Evolutionary conservation across 176 grass and related monocot genomes (phyloP), one percentile per base, ranked within the genome.

Genomic region (Oryza glumipatula): DNA sequence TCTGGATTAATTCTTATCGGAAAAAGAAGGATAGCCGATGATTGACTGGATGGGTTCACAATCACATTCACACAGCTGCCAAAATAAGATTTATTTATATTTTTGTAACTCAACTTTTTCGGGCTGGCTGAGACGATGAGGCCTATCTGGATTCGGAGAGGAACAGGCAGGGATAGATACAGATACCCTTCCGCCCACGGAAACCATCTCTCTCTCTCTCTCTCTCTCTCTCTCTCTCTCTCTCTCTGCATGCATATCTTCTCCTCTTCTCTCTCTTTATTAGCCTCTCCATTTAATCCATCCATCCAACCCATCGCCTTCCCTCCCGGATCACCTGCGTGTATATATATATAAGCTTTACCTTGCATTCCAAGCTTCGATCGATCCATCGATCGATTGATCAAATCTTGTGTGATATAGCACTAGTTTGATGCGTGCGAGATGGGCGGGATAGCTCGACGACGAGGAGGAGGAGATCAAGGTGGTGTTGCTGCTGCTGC

Each of bases 151-250:
- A 84, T 4, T 1, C 2, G 8, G 63, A 45, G 54, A 26, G 38
- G 8, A 24, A 3, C 11, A 39, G 35, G 21, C 7, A 4, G 36
- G 10, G 5, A 4, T 13, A 54, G 49, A 52, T 0, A 52, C 1
- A 54, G 49, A 54, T 6, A 19, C 35, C 35, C 35, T 36, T 36
- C 35, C 35, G 35, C 35, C 35, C 83, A 85, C 65, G 83, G 74
- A 76, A 85, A 77, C 46, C 44, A 63, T 26, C 26, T 26, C 26
- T 28, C 43, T 39, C 70, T 12, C 26, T 28, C 26, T 28, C 26
- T 28, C 26, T 28, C 26, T 28, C 12, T 56, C 1, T 32, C 47
- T 36, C 35, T 36, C n/a, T 28, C 26, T 28, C 26, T 28, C 12
- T 56, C 1, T 32, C 47, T 36, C 35, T 36, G 35, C 35, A 6